Evolutionary conservation across 805 yeast genomes (phyloP).

Genomic region (Wickerhamiella kazuoi): DNA sequence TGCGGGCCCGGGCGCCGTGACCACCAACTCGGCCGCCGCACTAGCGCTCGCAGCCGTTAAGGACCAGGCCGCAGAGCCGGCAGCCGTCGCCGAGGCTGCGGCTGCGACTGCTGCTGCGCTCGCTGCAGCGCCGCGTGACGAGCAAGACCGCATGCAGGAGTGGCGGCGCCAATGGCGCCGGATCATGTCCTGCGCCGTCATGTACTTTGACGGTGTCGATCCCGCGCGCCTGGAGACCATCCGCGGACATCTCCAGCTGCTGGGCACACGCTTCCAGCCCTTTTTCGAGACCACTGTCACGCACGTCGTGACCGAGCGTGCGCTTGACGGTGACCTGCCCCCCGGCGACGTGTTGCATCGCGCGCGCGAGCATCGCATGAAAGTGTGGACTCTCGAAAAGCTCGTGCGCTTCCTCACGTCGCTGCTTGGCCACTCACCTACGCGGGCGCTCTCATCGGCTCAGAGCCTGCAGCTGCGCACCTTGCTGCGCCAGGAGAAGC

Average conservation of each 20-base stretch:
- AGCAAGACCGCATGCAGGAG: conserved; percentile 6
- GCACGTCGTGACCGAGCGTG: conserved; percentile 58
- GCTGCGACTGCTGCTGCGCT: no score
- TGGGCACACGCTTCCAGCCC: conserved; percentile 30
- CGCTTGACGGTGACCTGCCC: conserved; percentile 27
- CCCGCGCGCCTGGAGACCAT: conserved; percentile 14
- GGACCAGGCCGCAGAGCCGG: no score
- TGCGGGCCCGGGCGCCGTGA: no score
- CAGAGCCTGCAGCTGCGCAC: conserved; percentile 27
- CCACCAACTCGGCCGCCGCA: no score
- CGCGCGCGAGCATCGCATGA: conserved; percentile 43
- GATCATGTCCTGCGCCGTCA: conserved; percentile 39
- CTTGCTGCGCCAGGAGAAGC: conserved; percentile 64
- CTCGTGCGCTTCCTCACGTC: conserved; percentile 53
- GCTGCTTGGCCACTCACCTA: conserved; percentile 8
- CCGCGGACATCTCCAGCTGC: conserved; percentile 13
- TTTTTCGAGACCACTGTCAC: conserved; percentile 50
- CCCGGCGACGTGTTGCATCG: conserved; percentile 46
- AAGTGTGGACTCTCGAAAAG: conserved; percentile 80
- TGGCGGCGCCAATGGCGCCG: conserved; percentile 55
- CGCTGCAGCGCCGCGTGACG: no score
- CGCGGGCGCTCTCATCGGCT: conserved; percentile 1
- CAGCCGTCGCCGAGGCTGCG: no score
- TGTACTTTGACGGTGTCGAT: conserved; percentile 41
- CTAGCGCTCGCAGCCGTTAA: no score